Evolutionary conservation across 805 yeast genomes (phyloP).

Genomic region (Hanseniaspora lachancei): DNA sequence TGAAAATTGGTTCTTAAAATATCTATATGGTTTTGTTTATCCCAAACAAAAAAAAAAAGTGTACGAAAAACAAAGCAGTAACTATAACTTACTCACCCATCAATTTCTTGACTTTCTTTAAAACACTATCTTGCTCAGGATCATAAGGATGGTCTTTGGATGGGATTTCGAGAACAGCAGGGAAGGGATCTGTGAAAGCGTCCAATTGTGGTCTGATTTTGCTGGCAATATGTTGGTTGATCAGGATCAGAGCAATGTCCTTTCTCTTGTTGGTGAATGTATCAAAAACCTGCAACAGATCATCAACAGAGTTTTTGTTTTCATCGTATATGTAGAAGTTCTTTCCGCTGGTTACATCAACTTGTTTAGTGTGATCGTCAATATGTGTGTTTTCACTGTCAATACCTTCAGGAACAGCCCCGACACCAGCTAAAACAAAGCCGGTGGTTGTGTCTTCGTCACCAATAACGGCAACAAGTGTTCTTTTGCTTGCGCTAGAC

Average conservation of each 20-base stretch:
- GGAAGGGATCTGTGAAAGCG: slow-evolving; percentile 77
- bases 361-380: slow-evolving; percentile 23
- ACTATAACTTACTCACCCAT: slow-evolving; percentile 60
- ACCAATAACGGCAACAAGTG: slow-evolving; percentile 83
- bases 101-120: slow-evolving; percentile 84
- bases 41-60: neutral
- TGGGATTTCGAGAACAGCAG: slow-evolving; percentile 92
- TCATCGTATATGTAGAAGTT: slow-evolving; percentile 73
- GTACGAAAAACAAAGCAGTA: neutral
- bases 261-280: slow-evolving; percentile 60
- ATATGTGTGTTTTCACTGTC: neutral
- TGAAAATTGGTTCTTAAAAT: neutral
- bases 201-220: slow-evolving; percentile 73
- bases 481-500: slow-evolving; percentile 40
- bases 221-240: slow-evolving; percentile 92
- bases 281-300: slow-evolving; percentile 61
- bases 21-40: neutral
- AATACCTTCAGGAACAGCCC: slow-evolving; percentile 25
- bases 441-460: slow-evolving; percentile 98
- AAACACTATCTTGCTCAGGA: slow-evolving; percentile 92
- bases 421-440: slow-evolving; percentile 85
- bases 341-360: slow-evolving; percentile 31
- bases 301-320: slow-evolving; percentile 63
- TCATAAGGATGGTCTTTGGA: slow-evolving; percentile 97
- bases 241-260: slow-evolving; percentile 83